Percentiles rank a stretch among this genome's conserved stretches.
Conservation (phyloP, 2,329 filamentous ascomycete genomes). For the Nemania sp. region DNA sequence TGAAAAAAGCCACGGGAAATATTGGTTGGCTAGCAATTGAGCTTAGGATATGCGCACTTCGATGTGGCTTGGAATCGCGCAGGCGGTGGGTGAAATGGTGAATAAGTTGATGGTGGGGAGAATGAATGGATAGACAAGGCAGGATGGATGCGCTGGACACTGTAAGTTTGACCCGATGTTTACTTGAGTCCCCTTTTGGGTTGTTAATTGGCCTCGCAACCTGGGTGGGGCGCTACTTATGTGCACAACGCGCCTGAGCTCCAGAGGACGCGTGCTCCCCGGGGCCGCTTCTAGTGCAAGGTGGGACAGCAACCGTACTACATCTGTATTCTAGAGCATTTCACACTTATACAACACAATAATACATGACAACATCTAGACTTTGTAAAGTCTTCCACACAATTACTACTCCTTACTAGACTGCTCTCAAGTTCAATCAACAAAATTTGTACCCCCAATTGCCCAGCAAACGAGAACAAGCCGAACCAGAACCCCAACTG, state of each 20-base stretch:
- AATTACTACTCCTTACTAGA: no score
- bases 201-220: slow-evolving; percentile 27
- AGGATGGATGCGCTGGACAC: no score
- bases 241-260: slow-evolving; percentile 29
- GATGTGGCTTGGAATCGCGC: neutral
- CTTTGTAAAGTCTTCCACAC: no score
- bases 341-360: no score
- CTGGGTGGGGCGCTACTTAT: slow-evolving; percentile 23
- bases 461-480: no score
- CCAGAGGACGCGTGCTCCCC: slow-evolving; percentile 29
- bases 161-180: slow-evolving; percentile 14
- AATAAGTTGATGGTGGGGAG: slow-evolving; percentile 11
- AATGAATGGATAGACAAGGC: neutral
- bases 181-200: slow-evolving; percentile 19
- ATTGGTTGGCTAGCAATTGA: neutral
- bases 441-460: no score
- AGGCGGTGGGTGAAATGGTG: neutral
- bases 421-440: no score
- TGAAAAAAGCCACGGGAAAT: neutral
- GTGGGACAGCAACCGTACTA: no score
- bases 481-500: no score
- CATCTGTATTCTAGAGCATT: no score
- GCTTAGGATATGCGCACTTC: neutral
- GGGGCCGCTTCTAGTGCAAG: no score
- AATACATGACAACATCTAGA: no score